Base-by-base conservation (phyloP, 2,329 filamentous ascomycete genomes). In the Colletotrichum tamarilloi region DNA sequence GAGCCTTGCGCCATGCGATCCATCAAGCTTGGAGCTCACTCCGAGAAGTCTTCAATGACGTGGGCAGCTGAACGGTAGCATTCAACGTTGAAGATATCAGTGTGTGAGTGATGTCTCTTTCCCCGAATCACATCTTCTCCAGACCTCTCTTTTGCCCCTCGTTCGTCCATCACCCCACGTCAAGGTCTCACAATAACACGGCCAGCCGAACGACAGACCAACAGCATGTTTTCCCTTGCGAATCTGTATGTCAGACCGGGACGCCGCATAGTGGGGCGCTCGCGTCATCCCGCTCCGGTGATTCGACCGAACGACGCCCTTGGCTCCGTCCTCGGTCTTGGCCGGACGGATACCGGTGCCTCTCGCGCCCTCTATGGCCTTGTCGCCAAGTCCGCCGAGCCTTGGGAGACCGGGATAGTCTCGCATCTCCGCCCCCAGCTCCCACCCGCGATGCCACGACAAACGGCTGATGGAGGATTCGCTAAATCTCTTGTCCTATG, bases 401-500 rank as follows among this genome's bases (percentile, higher is more conserved):
- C 71, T 73, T 73, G 67, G 67, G 38, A 56, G 30, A 26, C 67
- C 14, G 60, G 67, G 59, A 26, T 62, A 16, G 5, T 49, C 42
- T 28, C 24, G 46, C 32, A 7, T 28, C 49, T 57, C 67, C 70
- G 55, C 46, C 46, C 8, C 56, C 46, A 16, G 26, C 42, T 63
- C 42, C 28, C 58, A 46, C 26, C 56, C 16, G 46, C 26, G 19
- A 60, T 60, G 38, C 9, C 32, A 28, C 53, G 26, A 32, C n/a
- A 26, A 63, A 22, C 32, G 7, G 28, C 49, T 56, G 49, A 28
- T 38, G 49, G 62, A 62, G 67, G 67, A 49, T 65, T 58, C 71
- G 35, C 62, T 66, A 57, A 71, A 56, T n/a, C 60, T 73, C 71
- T 73, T 73, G 71, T 71, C 71, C 46, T 73, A 73, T 67, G 71